A percentile compares a stretch with the other conserved stretches of the same genome.
Evolutionary conservation across 805 yeast species (phyloP).

Genomic region (Cyberlindnera maritima): DNA sequence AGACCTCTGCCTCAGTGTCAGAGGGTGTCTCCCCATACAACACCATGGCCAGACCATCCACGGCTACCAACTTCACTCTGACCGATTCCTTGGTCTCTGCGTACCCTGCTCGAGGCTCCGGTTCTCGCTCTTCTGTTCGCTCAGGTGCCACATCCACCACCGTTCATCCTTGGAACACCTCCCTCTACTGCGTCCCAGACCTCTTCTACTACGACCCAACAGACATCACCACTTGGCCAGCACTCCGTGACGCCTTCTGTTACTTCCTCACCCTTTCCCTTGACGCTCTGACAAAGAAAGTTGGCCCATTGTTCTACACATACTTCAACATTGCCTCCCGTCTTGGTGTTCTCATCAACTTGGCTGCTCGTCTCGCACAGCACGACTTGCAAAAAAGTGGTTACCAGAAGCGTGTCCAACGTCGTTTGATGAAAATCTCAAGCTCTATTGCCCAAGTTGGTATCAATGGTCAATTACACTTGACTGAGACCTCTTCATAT

Average conservation of each 20-base stretch:
- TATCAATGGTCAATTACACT: slow-evolving; percentile 61
- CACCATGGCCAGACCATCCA: slow-evolving; percentile 17
- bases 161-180: slow-evolving; percentile 28
- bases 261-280: slow-evolving; percentile 46
- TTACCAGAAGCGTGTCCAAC: slow-evolving; percentile 45
- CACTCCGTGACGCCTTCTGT: slow-evolving; percentile 45
- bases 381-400: slow-evolving; percentile 47
- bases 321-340: slow-evolving; percentile 54
- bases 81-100: not conserved
- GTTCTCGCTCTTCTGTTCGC: slow-evolving; percentile 10
- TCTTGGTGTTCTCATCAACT: slow-evolving; percentile 49
- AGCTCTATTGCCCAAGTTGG: slow-evolving; percentile 59
- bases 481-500: slow-evolving; percentile 27
- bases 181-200: slow-evolving; percentile 32
- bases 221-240: slow-evolving; percentile 62
- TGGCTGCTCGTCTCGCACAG: slow-evolving; percentile 52
- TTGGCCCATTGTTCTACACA: slow-evolving; percentile 49
- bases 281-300: slow-evolving; percentile 49
- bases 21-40: not conserved
- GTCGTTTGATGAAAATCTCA: slow-evolving; percentile 50
- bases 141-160: slow-evolving; percentile 14
- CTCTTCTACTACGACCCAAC: slow-evolving; percentile 57
- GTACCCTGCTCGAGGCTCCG: not conserved
- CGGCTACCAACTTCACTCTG: slow-evolving; percentile 6
- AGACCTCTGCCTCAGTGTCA: not conserved